Evolutionary conservation across 208 protist genomes (phyloP).

Genomic region (Spongospora subterranea): DNA sequence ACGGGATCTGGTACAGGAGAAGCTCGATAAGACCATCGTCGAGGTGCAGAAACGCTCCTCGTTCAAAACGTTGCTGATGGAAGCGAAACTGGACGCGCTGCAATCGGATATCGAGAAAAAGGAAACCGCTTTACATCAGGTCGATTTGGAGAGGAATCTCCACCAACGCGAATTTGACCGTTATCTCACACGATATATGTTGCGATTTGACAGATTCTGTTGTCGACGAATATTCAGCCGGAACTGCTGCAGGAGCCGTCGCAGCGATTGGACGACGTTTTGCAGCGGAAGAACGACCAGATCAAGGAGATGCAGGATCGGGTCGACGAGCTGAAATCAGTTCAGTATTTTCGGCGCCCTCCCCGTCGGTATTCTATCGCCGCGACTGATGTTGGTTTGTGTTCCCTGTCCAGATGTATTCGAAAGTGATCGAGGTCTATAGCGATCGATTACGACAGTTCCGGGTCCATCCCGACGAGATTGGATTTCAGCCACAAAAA

Average conservation of each 20-base stretch:
- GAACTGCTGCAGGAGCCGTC: conserved; percentile 46
- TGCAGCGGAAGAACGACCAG: conserved; percentile 48
- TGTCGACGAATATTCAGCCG: conserved; percentile 45
- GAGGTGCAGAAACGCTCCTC: conserved; percentile 35
- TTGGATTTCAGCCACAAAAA: conserved; percentile 41
- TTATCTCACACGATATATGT: not conserved
- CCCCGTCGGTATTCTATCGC: not conserved
- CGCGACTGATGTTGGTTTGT: no score
- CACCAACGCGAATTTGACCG: not conserved
- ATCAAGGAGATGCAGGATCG: conserved; percentile 52
- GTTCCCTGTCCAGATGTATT: not conserved
- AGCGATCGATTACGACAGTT: conserved; percentile 12
- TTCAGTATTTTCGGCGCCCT: not conserved
- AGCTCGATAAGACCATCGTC: not conserved
- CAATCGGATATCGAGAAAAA: conserved; percentile 41
- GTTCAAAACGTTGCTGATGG: conserved; percentile 22
- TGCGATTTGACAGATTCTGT: no score
- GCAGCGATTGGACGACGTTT: conserved; percentile 20
- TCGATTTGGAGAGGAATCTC: no score
- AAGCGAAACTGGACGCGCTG: conserved; percentile 6
- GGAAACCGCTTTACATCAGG: conserved; percentile 50
- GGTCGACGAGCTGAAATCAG: not conserved
- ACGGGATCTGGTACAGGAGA: conserved; percentile 7
- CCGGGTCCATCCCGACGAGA: conserved; percentile 4
- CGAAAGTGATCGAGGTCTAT: conserved; percentile 15